Evolutionary conservation across 108 stramenopile genomes (phyloP).

Genomic region (Nitzschia sp.): DNA sequence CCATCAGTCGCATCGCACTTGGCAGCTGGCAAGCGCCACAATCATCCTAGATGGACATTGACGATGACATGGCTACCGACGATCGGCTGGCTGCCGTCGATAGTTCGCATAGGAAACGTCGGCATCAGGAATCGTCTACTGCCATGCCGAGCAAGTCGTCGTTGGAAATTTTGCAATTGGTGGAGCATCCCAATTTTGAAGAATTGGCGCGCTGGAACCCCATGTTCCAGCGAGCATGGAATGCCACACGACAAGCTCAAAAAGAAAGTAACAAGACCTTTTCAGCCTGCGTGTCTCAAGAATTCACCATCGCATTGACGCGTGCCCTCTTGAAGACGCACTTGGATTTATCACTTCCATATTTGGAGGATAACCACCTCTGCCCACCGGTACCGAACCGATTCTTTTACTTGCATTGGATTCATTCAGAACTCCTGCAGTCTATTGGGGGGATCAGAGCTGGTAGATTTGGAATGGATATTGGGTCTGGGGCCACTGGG

Average conservation of each 20-base stretch:
- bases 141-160: not conserved
- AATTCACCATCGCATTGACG: slow-evolving; percentile 77
- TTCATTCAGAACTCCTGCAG: slow-evolving; percentile 62
- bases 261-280: slow-evolving; percentile 14
- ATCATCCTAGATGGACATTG: not conserved
- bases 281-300: slow-evolving; percentile 44
- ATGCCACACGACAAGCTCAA: slow-evolving; percentile 32
- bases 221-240: slow-evolving; percentile 50
- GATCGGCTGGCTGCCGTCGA: not conserved
- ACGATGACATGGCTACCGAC: not conserved
- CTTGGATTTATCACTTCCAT: slow-evolving; percentile 62
- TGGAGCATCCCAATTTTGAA: slow-evolving; percentile 55
- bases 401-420: slow-evolving; percentile 88
- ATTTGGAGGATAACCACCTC: slow-evolving; percentile 69
- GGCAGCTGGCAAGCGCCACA: too few relatives aligned
- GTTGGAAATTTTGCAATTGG: slow-evolving; percentile 21
- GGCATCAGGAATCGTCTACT: slow-evolving; percentile 26
- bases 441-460: not conserved
- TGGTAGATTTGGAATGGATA: slow-evolving; percentile 62
- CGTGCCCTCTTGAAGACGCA: slow-evolving; percentile 72
- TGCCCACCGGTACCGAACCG: slow-evolving; percentile 94
- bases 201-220: slow-evolving; percentile 64
- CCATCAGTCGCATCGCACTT: too few relatives aligned
- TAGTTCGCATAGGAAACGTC: slow-evolving; percentile 13
- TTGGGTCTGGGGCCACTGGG: slow-evolving; percentile 88